Conservation (phyloP, 2,329 filamentous ascomycete species). For the Periconia macrospinosa region DNA sequence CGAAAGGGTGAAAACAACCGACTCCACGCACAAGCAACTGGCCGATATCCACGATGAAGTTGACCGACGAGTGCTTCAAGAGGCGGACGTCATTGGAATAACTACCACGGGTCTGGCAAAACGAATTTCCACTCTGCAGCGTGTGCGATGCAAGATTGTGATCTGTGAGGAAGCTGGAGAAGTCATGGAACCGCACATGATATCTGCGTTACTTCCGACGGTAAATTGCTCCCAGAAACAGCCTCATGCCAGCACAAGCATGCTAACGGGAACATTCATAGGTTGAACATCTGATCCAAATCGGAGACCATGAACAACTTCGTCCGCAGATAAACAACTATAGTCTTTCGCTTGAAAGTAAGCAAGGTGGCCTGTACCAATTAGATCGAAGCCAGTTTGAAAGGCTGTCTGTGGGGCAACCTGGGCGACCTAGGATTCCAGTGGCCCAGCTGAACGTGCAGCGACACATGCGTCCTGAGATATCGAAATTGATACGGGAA, state of each 20-base stretch:
- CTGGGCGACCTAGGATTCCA: constrained; percentile 22
- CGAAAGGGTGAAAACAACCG: too few species aligned
- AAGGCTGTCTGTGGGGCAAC: constrained; percentile 49
- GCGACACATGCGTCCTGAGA: constrained; percentile 66
- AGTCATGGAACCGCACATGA: constrained; percentile 64
- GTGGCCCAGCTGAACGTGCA: constrained; percentile 57
- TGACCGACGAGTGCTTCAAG: constrained; percentile 42
- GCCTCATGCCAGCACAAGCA: too few species aligned
- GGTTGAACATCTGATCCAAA: constrained; percentile 62
- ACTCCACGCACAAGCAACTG: too few species aligned
- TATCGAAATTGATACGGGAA: constrained; percentile 60
- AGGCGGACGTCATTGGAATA: constrained; percentile 59
- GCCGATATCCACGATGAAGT: constrained; percentile 37
- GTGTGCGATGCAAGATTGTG: constrained; percentile 59
- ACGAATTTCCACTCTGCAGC: constrained; percentile 52
- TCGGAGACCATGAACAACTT: constrained; percentile 66
- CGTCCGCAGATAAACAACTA: constrained; percentile 62
- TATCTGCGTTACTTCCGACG: constrained; percentile 62
- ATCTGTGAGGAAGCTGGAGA: constrained; percentile 71
- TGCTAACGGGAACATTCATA: too few species aligned
- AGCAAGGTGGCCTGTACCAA: constrained; percentile 52
- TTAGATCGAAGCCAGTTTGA: constrained; percentile 67
- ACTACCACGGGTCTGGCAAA: constrained; percentile 65
- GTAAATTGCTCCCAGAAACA: too few species aligned
- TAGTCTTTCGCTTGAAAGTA: constrained; percentile 56